A percentile compares a stretch with the other conserved stretches of the same genome.
These are phyloP conservation scores for Epithemia pelagica DNA, from an alignment of 108 stramenopile genomes.

Conservation along the genomic window DNA sequence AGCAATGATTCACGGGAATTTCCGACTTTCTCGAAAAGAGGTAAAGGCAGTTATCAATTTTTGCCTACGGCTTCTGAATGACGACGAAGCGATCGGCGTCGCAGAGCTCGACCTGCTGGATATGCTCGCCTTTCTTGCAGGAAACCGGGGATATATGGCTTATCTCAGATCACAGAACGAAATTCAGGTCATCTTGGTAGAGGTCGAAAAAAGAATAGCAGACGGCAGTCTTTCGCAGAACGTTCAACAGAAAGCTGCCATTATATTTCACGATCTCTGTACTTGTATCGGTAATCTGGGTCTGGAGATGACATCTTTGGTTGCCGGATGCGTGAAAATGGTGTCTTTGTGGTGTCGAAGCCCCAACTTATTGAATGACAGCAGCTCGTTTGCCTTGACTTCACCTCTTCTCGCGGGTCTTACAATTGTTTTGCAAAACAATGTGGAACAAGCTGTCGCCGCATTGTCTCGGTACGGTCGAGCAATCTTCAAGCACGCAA, in stretches of 20 bases:
- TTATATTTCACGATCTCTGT: slow-evolving; percentile 26
- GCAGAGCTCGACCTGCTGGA: slow-evolving; percentile 46
- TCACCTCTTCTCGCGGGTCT: slow-evolving; percentile 25
- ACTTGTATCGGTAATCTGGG: slow-evolving; percentile 27
- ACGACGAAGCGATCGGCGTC: slow-evolving; percentile 30
- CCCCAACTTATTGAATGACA: slow-evolving; percentile 1
- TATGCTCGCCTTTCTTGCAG: slow-evolving; percentile 55
- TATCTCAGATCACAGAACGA: slow-evolving; percentile 20
- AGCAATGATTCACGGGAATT: background rate
- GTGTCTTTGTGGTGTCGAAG: slow-evolving; percentile 38
- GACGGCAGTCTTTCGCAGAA: background rate
- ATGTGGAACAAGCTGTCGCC: slow-evolving; percentile 27
- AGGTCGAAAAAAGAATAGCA: background rate
- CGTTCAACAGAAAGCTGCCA: slow-evolving; percentile 17
- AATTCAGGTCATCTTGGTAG: slow-evolving; percentile 12
- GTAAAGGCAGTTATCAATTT: slow-evolving; percentile 36
- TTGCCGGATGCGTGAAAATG: slow-evolving; percentile 37
- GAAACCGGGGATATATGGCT: slow-evolving; percentile 50
- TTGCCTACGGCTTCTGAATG: slow-evolving; percentile 42
- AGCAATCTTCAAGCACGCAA: slow-evolving; percentile 37
- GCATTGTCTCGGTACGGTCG: slow-evolving; percentile 21
- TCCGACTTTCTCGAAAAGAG: slow-evolving; percentile 3
- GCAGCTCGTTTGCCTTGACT: slow-evolving; percentile 1
- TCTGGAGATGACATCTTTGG: slow-evolving; percentile 44
- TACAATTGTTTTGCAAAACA: slow-evolving; percentile 15